Conservation (phyloP, 1,284 basidiomycete genomes). For the Ustilago nuda region DNA sequence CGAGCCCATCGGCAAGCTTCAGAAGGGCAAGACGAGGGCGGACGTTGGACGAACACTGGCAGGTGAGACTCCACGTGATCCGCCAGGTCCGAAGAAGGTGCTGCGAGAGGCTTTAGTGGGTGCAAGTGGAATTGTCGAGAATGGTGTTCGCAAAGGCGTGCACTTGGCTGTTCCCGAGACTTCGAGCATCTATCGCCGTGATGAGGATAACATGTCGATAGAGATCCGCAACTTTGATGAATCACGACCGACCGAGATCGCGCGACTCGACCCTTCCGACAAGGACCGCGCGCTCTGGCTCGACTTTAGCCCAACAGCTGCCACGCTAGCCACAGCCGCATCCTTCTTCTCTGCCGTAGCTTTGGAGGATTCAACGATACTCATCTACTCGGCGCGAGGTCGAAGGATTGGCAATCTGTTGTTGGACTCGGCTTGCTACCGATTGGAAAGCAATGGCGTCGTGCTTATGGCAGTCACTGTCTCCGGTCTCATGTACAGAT, state of each 20-base stretch:
- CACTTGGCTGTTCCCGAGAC: constrained; percentile 47
- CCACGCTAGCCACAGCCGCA: constrained; percentile 77
- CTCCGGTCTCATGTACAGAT: constrained; percentile 56
- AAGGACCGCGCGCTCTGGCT: constrained; percentile 79
- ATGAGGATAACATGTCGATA: constrained; percentile 74
- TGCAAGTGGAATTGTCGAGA: constrained; percentile 37
- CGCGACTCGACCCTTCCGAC: constrained; percentile 73
- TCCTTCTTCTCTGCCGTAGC: constrained; percentile 77
- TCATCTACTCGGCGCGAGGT: constrained; percentile 61
- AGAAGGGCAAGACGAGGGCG: constrained; percentile 36
- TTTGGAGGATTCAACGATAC: constrained; percentile 52
- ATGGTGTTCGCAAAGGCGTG: constrained; percentile 36
- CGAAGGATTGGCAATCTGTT: constrained; percentile 49
- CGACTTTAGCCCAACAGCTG: constrained; percentile 82
- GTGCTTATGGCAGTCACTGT: constrained; percentile 57
- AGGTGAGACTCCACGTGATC: constrained; percentile 76
- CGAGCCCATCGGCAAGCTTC: constrained; percentile 47
- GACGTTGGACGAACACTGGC: constrained; percentile 76
- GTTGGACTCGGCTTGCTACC: constrained; percentile 52
- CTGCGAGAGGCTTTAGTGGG: constrained; percentile 69
- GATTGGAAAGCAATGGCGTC: constrained; percentile 50
- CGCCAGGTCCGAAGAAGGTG: constrained; percentile 73
- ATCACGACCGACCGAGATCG: constrained; percentile 75
- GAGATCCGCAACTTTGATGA: constrained; percentile 83
- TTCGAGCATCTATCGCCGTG: constrained; percentile 61